Base-by-base conservation (phyloP, 768 basidiomycete genomes). In the Tricholoma bakamatsutake region DNA sequence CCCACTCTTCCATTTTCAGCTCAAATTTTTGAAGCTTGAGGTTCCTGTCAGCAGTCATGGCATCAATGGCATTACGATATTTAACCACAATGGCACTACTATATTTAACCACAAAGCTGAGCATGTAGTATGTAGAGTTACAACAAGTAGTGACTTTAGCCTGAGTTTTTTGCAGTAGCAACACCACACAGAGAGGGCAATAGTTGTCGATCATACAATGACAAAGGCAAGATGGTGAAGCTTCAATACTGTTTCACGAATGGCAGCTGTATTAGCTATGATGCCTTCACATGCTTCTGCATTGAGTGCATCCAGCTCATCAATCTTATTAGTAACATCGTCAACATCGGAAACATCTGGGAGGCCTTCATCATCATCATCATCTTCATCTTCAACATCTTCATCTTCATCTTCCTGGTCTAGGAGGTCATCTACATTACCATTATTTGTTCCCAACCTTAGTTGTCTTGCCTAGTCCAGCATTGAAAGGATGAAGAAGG, bases 131-230 rank as follows among this genome's bases (percentile, higher is more conserved):
- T 34, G 34, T 34, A 1, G 34, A 34, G 34, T 34, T 34, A 5
- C 34, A 34, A 34, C 9, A 11, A 34, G 34, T 34, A 10, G 8
- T 34, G 34, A 34, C 34, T 34, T 34, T 1, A 10, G 34, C 10
- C 11, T 34, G 1, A 34, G 3, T 10, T 34, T 11, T 34, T 34
- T 34, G 34, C 34, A 34, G 11, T 34, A 34, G 34, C 34, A 61
- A 66, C 30, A 42, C 70, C 73, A 74, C 10, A 34, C 54, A 0
- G 71, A 72, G 0, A 74, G 63, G 34, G 63, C 48, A 5, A 59
- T 61, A 1, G 69, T 74, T 1, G 63, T 67, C 0, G 67, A 73
- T 56, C 68, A 50, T 9, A 67, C 52, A 37, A 59, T 57, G 0
- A 52, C 15, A 33, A 53, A 53, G 7, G 54, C n/a, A 59, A 58